Conservation (phyloP, 1,284 basidiomycete genomes). For the Pisolithus thermaeus region DNA sequence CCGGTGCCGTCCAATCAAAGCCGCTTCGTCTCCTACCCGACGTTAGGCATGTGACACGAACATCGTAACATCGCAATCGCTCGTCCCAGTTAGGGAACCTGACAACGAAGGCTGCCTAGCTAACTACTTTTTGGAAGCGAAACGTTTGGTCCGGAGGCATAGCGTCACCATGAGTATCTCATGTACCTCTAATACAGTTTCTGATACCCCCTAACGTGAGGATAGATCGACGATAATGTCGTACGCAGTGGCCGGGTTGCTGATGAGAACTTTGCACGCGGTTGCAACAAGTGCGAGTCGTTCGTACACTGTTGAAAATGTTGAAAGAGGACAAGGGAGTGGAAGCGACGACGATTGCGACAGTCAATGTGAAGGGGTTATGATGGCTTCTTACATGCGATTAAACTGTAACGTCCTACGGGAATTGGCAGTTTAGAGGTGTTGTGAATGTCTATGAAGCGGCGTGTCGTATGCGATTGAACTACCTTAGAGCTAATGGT, state of each 20-base stretch:
- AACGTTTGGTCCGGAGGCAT: constrained; percentile 34
- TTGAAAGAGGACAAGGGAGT: constrained; percentile 45
- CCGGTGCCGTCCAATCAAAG: too few relatives aligned
- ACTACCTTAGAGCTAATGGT: too few relatives aligned
- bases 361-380: constrained; percentile 56
- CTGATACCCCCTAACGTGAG: not conserved
- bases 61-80: too few relatives aligned
- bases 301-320: constrained; percentile 41
- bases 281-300: constrained; percentile 29
- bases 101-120: constrained; percentile 45
- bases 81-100: too few relatives aligned
- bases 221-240: constrained; percentile 33
- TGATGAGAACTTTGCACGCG: constrained; percentile 30
- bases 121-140: constrained; percentile 49
- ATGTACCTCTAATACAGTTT: not conserved
- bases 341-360: constrained; percentile 54
- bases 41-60: too few relatives aligned
- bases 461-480: too few relatives aligned
- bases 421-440: too few relatives aligned
- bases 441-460: too few relatives aligned
- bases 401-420: constrained; percentile 20
- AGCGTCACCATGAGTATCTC: constrained; percentile 47
- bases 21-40: too few relatives aligned
- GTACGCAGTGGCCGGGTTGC: too few relatives aligned
- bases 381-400: constrained; percentile 55